Base-by-base conservation (phyloP, 2,329 filamentous ascomycete species). In the Mycogone perniciosa region DNA sequence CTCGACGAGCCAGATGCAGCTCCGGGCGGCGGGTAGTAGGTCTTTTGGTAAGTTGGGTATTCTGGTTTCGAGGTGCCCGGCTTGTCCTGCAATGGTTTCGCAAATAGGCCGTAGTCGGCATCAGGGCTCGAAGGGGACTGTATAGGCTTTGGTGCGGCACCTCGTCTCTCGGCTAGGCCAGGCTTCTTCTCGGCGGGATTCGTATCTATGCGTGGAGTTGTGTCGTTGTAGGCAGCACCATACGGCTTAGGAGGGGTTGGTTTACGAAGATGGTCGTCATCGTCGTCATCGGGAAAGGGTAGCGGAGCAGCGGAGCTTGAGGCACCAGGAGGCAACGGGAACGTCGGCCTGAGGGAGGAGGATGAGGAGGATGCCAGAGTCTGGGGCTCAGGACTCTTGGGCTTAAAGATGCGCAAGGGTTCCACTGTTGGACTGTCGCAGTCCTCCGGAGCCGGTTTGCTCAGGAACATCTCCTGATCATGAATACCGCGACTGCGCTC, bases 401-500 rank as follows among this genome's bases (percentile, higher is more conserved):
- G 82, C 69, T 95, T 95, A 73, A 85, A 85, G 66, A 95, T 95
- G 63, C 89, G 82, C 69, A 96, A 71, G 54, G 90, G 90, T 62
- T 88, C 88, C 59, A 95, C 80, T 13, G 87, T 88, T 52, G 89
- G 88, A 61, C 88, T 89, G 61, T 89, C 83, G 44, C 71, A 74
- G 43, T 78, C 75, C 8, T 71, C 67, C 7, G 72, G 72, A 50
- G 71, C 65, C n/a, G 76, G 77, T 46, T 74, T 77, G 65, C 69
- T 80, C 69, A 95, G 79, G 72, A 95, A 92, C 74, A 95, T 85
- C 76, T 92, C 89, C 69, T 90, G 85, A 31, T 89, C 86, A 29
- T 85, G 81, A 59, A 85, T 75, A 61, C 85, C 85, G 64, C 85
- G 82, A 59, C 71, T 73, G 55, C 76, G 72, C 59, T 76, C 72